These are phyloP conservation scores for Malus hybrid DNA, from an alignment of 331 rosid genomes.

Conservation along the genomic window DNA sequence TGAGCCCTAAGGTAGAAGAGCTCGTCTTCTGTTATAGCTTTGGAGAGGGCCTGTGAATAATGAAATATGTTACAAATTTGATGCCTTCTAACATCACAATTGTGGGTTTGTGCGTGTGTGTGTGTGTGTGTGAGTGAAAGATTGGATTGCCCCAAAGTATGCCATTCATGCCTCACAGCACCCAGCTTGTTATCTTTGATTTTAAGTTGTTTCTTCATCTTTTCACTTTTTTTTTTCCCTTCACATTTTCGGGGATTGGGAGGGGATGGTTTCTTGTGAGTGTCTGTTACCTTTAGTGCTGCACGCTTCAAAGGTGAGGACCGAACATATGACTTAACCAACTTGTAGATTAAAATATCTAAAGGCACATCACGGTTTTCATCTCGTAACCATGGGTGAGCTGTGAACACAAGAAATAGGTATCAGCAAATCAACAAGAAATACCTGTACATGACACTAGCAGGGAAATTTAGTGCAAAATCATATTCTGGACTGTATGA, in stretches of 20 bases:
- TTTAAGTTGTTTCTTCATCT: neutral
- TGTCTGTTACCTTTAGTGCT: constrained; percentile 65
- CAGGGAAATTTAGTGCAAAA: neutral
- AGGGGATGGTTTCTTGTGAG: neutral
- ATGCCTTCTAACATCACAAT: neutral
- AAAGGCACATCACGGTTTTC: constrained; percentile 60
- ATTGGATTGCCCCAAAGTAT: neutral
- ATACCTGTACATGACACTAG: neutral
- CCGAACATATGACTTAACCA: constrained; percentile 66
- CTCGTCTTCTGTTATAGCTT: constrained; percentile 73
- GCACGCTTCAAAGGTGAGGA: constrained; percentile 80
- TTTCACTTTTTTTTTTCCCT: neutral
- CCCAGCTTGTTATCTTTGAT: neutral
- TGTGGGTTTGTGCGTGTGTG: neutral
- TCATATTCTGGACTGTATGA: neutral
- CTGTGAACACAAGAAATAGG: constrained; percentile 39
- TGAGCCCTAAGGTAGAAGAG: constrained; percentile 76
- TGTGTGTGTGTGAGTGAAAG: neutral
- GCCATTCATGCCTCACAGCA: neutral
- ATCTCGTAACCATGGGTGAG: constrained; percentile 92
- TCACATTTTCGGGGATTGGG: neutral
- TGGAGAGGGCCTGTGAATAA: constrained; percentile 69
- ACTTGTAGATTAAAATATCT: constrained; percentile 74
- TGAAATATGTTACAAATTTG: neutral
- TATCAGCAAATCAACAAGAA: neutral